A percentile compares a stretch with the other conserved stretches of the same genome.
phyloP scores from a whole-genome alignment of 441 rosid species.

The Aleurites moluccanus region DNA sequence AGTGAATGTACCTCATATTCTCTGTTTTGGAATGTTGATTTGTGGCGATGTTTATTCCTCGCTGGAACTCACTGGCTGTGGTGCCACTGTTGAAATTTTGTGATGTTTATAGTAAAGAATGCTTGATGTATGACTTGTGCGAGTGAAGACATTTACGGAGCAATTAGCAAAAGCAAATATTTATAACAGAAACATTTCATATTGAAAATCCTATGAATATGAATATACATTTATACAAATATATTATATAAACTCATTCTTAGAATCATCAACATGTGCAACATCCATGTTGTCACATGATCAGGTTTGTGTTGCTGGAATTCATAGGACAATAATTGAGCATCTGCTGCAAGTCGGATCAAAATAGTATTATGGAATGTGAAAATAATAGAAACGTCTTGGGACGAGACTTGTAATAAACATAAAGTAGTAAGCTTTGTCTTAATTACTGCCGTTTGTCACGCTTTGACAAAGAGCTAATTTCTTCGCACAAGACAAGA shows the following conservation, averaged over 20 bases:
- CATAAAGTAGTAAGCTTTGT: neutral
- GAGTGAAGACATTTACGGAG: neutral
- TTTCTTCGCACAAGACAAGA: neutral
- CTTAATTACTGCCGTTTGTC: slow-evolving; percentile 11
- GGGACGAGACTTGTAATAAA: neutral
- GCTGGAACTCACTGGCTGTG: neutral
- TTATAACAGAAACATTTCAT: neutral
- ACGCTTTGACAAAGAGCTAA: slow-evolving; percentile 8
- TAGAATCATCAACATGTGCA: neutral
- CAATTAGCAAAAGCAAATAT: neutral
- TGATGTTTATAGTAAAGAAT: neutral
- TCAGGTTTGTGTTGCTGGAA: neutral
- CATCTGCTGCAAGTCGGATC: slow-evolving; percentile 1
- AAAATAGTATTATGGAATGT: neutral
- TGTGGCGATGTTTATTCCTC: neutral
- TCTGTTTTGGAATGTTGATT: neutral
- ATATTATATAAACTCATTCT: neutral
- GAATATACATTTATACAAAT: neutral
- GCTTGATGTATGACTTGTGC: neutral
- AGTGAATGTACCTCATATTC: neutral
- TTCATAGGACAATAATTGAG: neutral
- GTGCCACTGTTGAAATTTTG: neutral
- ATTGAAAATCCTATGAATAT: too few species aligned
- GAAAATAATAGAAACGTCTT: neutral
- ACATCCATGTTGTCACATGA: neutral